Conservation (phyloP, 2,329 filamentous ascomycete genomes). For the Exophiala bonariae region DNA sequence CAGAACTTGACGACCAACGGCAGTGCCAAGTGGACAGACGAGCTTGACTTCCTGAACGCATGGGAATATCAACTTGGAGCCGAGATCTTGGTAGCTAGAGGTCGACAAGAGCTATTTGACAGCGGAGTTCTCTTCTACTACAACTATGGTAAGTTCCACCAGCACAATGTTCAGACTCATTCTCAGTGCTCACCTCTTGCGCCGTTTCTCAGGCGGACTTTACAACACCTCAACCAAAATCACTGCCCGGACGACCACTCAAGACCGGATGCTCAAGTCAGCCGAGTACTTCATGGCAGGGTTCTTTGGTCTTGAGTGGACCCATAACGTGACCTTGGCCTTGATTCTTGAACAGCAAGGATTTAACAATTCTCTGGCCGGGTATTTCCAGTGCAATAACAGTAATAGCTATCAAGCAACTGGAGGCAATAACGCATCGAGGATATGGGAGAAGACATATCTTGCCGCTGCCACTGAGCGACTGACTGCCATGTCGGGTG, state of each 20-base stretch:
- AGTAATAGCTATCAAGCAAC: slow-evolving; percentile 47
- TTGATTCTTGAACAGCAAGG: slow-evolving; percentile 64
- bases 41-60: slow-evolving; percentile 64
- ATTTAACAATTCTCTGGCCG: slow-evolving; percentile 70
- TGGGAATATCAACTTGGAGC: slow-evolving; percentile 70
- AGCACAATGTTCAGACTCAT: too few relatives aligned
- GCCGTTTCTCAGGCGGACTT: slow-evolving; percentile 36
- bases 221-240: slow-evolving; percentile 74
- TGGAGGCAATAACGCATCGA: slow-evolving; percentile 55
- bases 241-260: slow-evolving; percentile 71
- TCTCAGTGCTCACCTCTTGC: slow-evolving; percentile 1
- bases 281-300: slow-evolving; percentile 78
- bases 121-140: slow-evolving; percentile 71
- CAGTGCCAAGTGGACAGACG: slow-evolving; percentile 57
- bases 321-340: slow-evolving; percentile 70
- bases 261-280: slow-evolving; percentile 74
- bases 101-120: slow-evolving; percentile 71
- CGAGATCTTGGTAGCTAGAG: slow-evolving; percentile 71
- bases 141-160: slow-evolving; percentile 60
- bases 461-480: slow-evolving; percentile 64
- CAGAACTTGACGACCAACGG: slow-evolving; percentile 50
- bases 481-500: slow-evolving; percentile 56
- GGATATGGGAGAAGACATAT: slow-evolving; percentile 65
- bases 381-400: slow-evolving; percentile 67
- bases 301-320: slow-evolving; percentile 76